phyloP scores from a whole-genome alignment of 129 eudicot genomes.

The Oenanthe sinensis region DNA sequence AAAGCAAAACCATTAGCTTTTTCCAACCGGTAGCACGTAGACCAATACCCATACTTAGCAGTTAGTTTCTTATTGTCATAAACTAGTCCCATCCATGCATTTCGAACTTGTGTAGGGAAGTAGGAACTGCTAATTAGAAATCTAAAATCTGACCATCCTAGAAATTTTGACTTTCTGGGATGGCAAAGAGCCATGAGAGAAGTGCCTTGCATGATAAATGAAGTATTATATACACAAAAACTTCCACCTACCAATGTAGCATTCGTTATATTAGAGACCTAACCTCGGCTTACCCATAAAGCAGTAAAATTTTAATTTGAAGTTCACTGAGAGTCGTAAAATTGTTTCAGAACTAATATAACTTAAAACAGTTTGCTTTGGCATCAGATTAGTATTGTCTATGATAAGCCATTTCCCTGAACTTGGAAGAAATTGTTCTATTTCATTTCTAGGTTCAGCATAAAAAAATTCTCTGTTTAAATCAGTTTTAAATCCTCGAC shows the following conservation, averaged over 20 bases:
- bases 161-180: background rate
- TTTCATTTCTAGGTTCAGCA: background rate
- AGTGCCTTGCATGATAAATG: background rate
- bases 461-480: background rate
- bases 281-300: background rate
- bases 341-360: background rate
- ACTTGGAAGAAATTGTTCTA: background rate
- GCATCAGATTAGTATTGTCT: background rate
- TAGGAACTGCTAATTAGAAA: background rate
- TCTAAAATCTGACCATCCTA: background rate
- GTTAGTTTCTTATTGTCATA: background rate
- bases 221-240: background rate
- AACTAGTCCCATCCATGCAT: background rate
- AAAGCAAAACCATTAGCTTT: background rate
- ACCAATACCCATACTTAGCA: background rate
- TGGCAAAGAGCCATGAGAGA: background rate
- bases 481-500: background rate
- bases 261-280: background rate
- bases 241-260: background rate
- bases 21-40: background rate
- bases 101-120: background rate
- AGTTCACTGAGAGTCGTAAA: background rate
- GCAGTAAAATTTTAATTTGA: background rate
- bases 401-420: background rate
- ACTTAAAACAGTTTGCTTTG: background rate